Evolutionary conservation across 1,284 basidiomycete species (phyloP).

Genomic region (Tilletia horrida): DNA sequence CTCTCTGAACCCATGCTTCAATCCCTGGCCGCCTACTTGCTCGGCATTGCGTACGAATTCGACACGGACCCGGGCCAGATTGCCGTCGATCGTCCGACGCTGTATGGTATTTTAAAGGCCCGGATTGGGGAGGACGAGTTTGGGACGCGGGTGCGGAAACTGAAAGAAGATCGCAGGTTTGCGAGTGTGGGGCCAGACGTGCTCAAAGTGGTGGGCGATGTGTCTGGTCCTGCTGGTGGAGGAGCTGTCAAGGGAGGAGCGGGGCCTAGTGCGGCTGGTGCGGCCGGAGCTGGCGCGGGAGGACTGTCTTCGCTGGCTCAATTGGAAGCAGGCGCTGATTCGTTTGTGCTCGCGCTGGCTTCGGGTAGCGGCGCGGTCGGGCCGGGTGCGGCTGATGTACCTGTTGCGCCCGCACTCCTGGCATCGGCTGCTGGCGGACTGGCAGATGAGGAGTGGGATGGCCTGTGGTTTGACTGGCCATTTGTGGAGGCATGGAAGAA

Average conservation of each 20-base stretch:
- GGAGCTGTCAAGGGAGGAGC: too few relatives aligned
- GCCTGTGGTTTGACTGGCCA: constrained; percentile 95
- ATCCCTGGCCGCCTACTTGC: constrained; percentile 82
- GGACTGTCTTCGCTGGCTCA: not conserved
- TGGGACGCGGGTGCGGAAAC: constrained; percentile 75
- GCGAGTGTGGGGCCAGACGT: constrained; percentile 79
- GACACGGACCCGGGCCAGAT: constrained; percentile 37
- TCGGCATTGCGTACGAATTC: constrained; percentile 77
- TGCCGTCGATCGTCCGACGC: constrained; percentile 38
- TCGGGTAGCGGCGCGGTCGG: constrained; percentile 18
- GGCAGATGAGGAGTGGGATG: constrained; percentile 67
- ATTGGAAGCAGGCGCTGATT: not conserved
- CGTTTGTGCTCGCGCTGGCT: constrained; percentile 50
- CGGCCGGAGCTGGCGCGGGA: not conserved
- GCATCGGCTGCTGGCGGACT: constrained; percentile 12
- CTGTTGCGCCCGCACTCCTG: not conserved
- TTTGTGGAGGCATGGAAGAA: constrained; percentile 99
- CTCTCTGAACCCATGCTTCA: constrained; percentile 75
- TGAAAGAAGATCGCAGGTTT: constrained; percentile 88
- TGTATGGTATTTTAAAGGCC: constrained; percentile 72
- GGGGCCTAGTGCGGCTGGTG: not conserved
- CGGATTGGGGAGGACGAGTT: constrained; percentile 80
- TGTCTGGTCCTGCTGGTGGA: not conserved
- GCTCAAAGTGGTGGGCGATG: constrained; percentile 41
- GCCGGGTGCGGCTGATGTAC: constrained; percentile 26